Conservation (phyloP, 2,329 filamentous ascomycete species). For the Aureobasidium sp. region DNA sequence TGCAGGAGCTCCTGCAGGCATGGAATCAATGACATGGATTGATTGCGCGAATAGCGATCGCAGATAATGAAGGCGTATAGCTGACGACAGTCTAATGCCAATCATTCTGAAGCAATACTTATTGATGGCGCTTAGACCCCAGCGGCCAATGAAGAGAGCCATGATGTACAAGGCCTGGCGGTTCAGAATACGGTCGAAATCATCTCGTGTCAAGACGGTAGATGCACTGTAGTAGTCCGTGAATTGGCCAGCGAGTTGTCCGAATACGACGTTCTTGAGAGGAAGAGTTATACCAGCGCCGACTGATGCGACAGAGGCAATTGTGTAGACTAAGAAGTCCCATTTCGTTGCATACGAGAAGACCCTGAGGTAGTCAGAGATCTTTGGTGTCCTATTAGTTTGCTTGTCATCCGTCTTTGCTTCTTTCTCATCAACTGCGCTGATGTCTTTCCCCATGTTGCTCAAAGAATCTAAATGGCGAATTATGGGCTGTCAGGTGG, state of each 20-base stretch:
- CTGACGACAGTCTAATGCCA: slow-evolving; percentile 54
- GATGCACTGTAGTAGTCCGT: slow-evolving; percentile 46
- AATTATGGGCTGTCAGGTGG: not conserved
- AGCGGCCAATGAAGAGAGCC: slow-evolving; percentile 56
- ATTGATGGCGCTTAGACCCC: slow-evolving; percentile 56
- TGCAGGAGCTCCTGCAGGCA: slow-evolving; percentile 54
- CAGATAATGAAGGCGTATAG: slow-evolving; percentile 54
- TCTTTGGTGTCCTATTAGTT: not conserved
- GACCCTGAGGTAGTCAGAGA: not conserved
- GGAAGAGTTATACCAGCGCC: slow-evolving; percentile 55
- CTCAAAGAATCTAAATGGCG: not conserved
- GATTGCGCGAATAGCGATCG: slow-evolving; percentile 53
- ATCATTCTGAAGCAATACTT: slow-evolving; percentile 56
- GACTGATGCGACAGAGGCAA: slow-evolving; percentile 30
- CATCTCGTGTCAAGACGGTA: slow-evolving; percentile 19
- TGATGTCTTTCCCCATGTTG: not conserved
- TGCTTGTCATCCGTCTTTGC: not conserved
- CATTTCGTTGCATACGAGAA: slow-evolving; percentile 1
- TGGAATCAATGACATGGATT: slow-evolving; percentile 54
- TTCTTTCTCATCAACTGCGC: not conserved
- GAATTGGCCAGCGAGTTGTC: slow-evolving; percentile 54
- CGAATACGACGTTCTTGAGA: slow-evolving; percentile 56
- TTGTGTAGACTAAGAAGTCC: not conserved
- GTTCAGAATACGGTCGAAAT: slow-evolving; percentile 36
- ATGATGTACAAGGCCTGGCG: slow-evolving; percentile 51